Conservation (phyloP, 257 asterid genomes). For the Agastache rugosa region DNA sequence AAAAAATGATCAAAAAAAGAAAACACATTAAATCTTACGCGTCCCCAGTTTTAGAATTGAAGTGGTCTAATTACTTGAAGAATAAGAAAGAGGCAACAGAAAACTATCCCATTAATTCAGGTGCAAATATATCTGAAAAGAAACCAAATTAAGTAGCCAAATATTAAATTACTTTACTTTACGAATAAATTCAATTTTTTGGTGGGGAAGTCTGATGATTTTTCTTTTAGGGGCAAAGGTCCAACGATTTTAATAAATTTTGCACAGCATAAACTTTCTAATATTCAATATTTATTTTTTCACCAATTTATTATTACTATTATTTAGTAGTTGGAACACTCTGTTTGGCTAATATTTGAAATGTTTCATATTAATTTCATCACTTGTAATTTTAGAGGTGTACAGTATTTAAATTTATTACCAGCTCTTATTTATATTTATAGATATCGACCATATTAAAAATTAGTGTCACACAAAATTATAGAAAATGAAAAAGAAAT, state of each 20-base stretch:
- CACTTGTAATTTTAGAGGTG: not conserved
- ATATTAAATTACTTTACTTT: not conserved
- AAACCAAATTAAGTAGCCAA: not conserved
- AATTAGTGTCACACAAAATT: not conserved
- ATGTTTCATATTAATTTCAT: not conserved
- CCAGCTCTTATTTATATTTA: too few species aligned
- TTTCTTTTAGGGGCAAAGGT: not conserved
- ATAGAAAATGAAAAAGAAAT: not conserved
- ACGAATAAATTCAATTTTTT: constrained; percentile 14
- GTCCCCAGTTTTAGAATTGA: constrained; percentile 3
- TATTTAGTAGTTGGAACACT: not conserved
- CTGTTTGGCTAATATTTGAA: not conserved
- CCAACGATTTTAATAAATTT: not conserved
- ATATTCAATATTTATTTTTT: not conserved
- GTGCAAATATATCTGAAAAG: constrained; percentile 9
- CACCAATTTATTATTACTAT: constrained; percentile 1
- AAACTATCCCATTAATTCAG: constrained; percentile 30
- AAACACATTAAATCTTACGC: constrained; percentile 25
- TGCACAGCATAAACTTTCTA: not conserved
- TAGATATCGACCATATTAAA: not conserved
- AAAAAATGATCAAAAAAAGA: not conserved
- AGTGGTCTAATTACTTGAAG: constrained; percentile 25
- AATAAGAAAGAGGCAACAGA: too few species aligned
- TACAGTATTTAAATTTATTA: not conserved
- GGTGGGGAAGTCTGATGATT: not conserved